Base-by-base conservation (phyloP, 305 asterid species). In the Solanum hybrid region DNA sequence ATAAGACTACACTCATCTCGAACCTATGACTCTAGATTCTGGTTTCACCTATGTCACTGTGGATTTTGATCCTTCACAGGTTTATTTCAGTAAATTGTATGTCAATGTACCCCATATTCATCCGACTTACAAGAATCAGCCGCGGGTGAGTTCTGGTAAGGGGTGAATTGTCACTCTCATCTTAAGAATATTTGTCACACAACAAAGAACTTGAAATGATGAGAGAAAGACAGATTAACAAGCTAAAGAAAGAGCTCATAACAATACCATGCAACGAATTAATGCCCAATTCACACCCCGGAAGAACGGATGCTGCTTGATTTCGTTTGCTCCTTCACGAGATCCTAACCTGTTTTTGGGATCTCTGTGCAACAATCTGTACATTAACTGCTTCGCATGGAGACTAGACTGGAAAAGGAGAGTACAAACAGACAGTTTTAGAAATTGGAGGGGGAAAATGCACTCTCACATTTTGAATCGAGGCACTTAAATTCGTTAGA, bases 221-320 rank as follows among this genome's bases (percentile, higher is more conserved):
- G 36, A 51, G 31, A 10, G 8, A 9, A 12, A n/a, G 73, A 31
- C 20, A 29, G 69, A 64, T 51, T 20, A 28, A 75, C 76, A 8
- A 64, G 71, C 29, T 82, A 84, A 14, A 37, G 26, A 74, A 64
- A n/a, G 82, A 87, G 83, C 51, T 46, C 75, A 36, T n/a, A 73
- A 73, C 29, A 89, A 92, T 96, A 97, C 99, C 99, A 92, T 92
- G 97, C 98, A 94, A 73, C 99, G 98, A 88, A 97, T 94, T 31
- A 97, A 93, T 92, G 99, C 98, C 99, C 99, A 97, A 37, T 96
- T 97, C 89, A 96, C 92, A 35, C 99, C 99, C 22, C 94, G 94
- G 91, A 97, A 97, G 92, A 97, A 96, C 8, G 98, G 98, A 90
- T 96, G 99, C 64, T 92, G 94, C 94, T 96, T 97, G 86, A 97